Percentiles rank a stretch among this genome's conserved stretches.
Conservation (phyloP, 371 early-diverging fungal species). For the Entomophthora muscae region DNA sequence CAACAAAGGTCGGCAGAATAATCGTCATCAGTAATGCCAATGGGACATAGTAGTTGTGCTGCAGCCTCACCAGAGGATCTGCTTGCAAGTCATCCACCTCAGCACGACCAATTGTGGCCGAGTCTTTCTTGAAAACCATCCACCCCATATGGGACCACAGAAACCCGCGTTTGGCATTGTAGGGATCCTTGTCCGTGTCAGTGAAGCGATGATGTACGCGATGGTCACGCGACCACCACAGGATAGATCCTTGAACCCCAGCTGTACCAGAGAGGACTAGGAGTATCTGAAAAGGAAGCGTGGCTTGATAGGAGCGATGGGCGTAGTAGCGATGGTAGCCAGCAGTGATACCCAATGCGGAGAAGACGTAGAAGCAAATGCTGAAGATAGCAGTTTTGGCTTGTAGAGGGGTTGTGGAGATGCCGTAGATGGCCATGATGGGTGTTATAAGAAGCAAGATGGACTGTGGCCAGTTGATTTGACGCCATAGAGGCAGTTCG, state of each 20-base stretch:
- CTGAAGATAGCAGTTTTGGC: conserved; percentile 55
- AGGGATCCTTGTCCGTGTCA: conserved; percentile 80
- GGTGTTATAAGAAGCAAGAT: conserved; percentile 53
- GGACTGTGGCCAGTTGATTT: conserved; percentile 64
- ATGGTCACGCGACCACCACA: conserved; percentile 72
- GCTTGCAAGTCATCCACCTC: conserved; percentile 70
- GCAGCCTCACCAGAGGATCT: conserved; percentile 57
- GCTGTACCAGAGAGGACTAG: conserved; percentile 40
- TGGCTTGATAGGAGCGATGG: conserved; percentile 52
- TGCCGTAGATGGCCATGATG: conserved; percentile 58
- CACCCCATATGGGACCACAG: conserved; percentile 76
- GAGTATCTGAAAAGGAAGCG: conserved; percentile 19
- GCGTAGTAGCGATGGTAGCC: conserved; percentile 62
- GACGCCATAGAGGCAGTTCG: not conserved
- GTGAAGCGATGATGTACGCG: conserved; percentile 85
- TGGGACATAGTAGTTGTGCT: too few relatives aligned
- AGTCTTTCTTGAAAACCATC: conserved; percentile 65
- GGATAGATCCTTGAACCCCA: conserved; percentile 60
- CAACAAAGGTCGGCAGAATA: conserved; percentile 55
- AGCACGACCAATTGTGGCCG: conserved; percentile 46
- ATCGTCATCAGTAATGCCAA: conserved; percentile 52
- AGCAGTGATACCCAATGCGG: conserved; percentile 75
- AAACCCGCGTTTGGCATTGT: conserved; percentile 66
- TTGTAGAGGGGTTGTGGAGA: conserved; percentile 41
- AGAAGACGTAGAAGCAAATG: conserved; percentile 55